Evolutionary conservation across 129 eudicot species (phyloP).

Genomic region (Tagetes patula): DNA sequence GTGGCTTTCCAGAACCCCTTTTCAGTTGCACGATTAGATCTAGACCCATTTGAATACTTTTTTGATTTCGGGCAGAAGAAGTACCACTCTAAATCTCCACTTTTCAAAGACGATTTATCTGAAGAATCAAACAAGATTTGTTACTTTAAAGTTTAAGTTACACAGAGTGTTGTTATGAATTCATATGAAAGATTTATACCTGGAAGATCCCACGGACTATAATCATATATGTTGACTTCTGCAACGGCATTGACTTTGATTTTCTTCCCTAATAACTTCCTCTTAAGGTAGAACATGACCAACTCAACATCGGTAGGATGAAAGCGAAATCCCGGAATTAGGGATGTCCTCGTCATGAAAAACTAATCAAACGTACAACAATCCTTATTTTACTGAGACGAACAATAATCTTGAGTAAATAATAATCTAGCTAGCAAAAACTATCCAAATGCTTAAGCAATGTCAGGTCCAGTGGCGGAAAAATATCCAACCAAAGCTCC

Average conservation of each 20-base stretch:
- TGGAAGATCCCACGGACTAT: conserved; percentile 81
- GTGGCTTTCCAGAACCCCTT: conserved; percentile 83
- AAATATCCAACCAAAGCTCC: conserved; percentile 46
- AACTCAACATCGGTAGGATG: conserved; percentile 79
- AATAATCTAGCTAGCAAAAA: conserved; percentile 29
- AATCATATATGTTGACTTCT: conserved; percentile 68
- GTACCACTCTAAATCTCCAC: conserved; percentile 71
- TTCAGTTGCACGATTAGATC: conserved; percentile 65
- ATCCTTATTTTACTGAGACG: conserved; percentile 11
- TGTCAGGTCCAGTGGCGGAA: conserved; percentile 87
- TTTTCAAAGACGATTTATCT: conserved; percentile 64
- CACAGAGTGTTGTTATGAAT: no score
- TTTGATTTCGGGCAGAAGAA: conserved; percentile 73
- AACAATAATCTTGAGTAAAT: conserved; percentile 9
- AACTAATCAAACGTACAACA: conserved; percentile 33
- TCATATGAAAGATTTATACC: conserved; percentile 35
- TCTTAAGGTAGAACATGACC: conserved; percentile 72
- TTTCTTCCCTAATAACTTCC: conserved; percentile 56
- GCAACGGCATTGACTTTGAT: conserved; percentile 48
- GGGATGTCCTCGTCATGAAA: conserved; percentile 42
- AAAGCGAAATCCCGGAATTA: conserved; percentile 79
- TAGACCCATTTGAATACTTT: conserved; percentile 60
- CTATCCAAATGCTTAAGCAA: conserved; percentile 2
- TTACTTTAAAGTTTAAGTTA: background rate
- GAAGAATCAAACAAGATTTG: conserved; percentile 10